phyloP scores from a whole-genome alignment of 495 filamentous ascomycete species.

The Daldinia concentrica region DNA sequence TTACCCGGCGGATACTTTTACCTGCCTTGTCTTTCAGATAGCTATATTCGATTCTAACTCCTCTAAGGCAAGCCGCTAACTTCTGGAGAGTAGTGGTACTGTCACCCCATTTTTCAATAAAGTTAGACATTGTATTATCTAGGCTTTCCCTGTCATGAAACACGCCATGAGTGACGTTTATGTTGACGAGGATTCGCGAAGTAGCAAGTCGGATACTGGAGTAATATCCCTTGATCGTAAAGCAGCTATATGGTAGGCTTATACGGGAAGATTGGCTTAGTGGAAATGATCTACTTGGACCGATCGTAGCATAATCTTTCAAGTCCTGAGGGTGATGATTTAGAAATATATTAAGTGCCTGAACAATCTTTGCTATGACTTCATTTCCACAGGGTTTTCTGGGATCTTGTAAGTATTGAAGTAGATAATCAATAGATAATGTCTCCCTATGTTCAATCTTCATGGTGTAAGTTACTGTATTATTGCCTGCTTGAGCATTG shows the following conservation, averaged over 20 bases:
- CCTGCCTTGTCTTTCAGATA: not conserved
- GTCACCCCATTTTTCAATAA: not conserved
- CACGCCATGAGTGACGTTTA: conserved; percentile 49
- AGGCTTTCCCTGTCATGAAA: conserved; percentile 40
- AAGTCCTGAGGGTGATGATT: not conserved
- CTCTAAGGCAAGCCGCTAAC: not conserved
- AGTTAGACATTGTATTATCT: not conserved
- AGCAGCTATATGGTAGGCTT: not conserved
- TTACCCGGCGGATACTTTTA: not conserved
- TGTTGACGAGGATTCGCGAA: conserved; percentile 62
- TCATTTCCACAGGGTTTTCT: not conserved
- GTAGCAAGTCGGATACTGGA: conserved; percentile 59
- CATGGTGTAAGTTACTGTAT: not conserved
- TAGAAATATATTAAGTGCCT: conserved; percentile 23
- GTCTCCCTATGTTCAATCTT: not conserved
- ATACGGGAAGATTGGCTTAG: not conserved
- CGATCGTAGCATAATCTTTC: not conserved
- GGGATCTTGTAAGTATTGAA: not conserved
- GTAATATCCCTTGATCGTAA: conserved; percentile 17
- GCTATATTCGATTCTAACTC: not conserved
- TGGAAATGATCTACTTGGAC: conserved; percentile 15
- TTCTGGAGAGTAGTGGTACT: not conserved
- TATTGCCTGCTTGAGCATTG: not conserved
- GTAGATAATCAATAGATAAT: not conserved
- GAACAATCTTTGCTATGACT: not conserved